These are phyloP conservation scores for Durotheca rogersii DNA, from an alignment of 495 filamentous ascomycete genomes.

Conservation along the genomic window DNA sequence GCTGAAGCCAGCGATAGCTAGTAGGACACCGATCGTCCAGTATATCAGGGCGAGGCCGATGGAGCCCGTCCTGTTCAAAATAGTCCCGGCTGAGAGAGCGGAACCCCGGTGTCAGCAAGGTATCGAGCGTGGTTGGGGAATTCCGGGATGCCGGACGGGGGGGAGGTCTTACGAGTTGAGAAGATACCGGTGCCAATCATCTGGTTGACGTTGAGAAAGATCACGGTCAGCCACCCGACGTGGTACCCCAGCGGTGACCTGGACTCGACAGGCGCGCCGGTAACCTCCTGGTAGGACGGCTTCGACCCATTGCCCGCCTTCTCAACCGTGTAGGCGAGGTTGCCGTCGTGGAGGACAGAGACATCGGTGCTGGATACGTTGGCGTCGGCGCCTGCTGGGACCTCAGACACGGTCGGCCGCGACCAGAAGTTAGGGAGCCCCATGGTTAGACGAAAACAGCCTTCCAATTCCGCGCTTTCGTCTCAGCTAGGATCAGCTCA, in stretches of 20 bases:
- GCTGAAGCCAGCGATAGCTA: conserved; percentile 50
- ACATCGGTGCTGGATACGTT: conserved; percentile 16
- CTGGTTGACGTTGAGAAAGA: conserved; percentile 63
- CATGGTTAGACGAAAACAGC: conserved; percentile 8
- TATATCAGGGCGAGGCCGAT: conserved; percentile 61
- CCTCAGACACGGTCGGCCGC: conserved; percentile 7
- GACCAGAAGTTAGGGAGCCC: conserved; percentile 20
- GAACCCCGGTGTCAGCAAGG: background rate
- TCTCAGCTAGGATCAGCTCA: no score
- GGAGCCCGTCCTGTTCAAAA: conserved; percentile 58
- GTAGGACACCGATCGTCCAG: conserved; percentile 60
- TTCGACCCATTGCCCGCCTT: conserved; percentile 57
- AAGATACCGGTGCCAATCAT: conserved; percentile 70
- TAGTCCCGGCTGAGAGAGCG: conserved; percentile 48
- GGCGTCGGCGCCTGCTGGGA: conserved; percentile 5
- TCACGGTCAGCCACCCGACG: conserved; percentile 55
- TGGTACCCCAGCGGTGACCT: conserved; percentile 61
- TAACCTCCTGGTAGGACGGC: conserved; percentile 62
- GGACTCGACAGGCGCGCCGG: conserved; percentile 62
- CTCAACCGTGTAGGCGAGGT: conserved; percentile 51
- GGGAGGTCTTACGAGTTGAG: conserved; percentile 55
- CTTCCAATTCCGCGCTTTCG: no score
- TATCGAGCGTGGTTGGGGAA: no score
- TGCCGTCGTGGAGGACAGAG: conserved; percentile 42
- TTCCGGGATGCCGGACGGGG: background rate